Conservation (phyloP, 192 early-diverging fungal genomes). For the Neocallimastix lanati region DNA sequence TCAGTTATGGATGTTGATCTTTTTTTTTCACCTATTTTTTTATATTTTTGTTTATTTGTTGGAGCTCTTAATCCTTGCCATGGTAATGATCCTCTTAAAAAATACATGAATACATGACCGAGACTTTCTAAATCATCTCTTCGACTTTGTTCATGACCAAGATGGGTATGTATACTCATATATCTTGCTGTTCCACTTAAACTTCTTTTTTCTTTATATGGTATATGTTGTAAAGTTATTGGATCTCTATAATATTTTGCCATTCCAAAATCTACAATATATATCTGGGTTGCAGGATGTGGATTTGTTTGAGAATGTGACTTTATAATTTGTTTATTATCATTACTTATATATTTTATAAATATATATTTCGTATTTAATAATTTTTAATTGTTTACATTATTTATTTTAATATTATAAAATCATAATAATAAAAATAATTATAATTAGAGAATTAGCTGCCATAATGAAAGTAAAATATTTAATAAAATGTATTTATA, state of each 20-base stretch:
- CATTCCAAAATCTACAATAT: constrained; percentile 97
- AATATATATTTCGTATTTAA: too few relatives aligned
- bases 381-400: too few relatives aligned
- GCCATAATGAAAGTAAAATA: too few relatives aligned
- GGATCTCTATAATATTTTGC: constrained; percentile 95
- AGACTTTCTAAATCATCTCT: constrained; percentile 93
- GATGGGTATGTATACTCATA: constrained; percentile 96
- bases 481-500: too few relatives aligned
- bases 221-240: constrained; percentile 89
- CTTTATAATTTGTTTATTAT: constrained; percentile 12
- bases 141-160: constrained; percentile 92
- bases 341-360: not conserved
- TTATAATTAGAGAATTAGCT: too few relatives aligned
- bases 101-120: constrained; percentile 98
- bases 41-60: constrained; percentile 98
- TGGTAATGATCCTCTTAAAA: constrained; percentile 77
- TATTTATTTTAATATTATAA: too few relatives aligned
- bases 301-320: constrained; percentile 32
- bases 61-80: constrained; percentile 97
- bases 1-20: constrained; percentile 73
- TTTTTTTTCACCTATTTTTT: constrained; percentile 98
- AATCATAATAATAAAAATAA: too few relatives aligned
- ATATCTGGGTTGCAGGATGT: constrained; percentile 41
- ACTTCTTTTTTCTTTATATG: constrained; percentile 87
- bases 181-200: constrained; percentile 94